phyloP scores from a whole-genome alignment of 495 filamentous ascomycete species.

The Aspergillus asperescens region DNA sequence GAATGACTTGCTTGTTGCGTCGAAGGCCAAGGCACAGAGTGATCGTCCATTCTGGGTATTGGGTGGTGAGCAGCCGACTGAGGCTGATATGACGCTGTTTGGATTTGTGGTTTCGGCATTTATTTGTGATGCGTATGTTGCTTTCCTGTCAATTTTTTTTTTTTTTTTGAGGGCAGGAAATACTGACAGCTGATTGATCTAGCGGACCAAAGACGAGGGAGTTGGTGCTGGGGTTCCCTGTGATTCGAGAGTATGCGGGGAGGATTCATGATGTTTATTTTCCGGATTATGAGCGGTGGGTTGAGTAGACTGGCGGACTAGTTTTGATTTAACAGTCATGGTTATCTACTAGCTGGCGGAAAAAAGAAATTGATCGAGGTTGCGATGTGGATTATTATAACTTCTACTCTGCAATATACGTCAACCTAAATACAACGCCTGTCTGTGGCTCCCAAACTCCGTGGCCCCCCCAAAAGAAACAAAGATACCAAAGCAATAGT shows the following conservation, averaged over 20 bases:
- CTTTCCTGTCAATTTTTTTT: background rate
- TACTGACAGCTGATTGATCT: background rate
- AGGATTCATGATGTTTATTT: slow-evolving; percentile 56
- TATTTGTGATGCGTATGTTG: slow-evolving; percentile 50
- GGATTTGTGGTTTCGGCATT: slow-evolving; percentile 50
- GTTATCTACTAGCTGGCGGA: background rate
- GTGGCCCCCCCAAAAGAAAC: background rate
- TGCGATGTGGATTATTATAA: slow-evolving; percentile 8
- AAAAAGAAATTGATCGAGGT: background rate
- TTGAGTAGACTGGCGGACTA: background rate
- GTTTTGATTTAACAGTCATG: too few relatives aligned
- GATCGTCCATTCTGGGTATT: slow-evolving; percentile 51
- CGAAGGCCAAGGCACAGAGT: slow-evolving; percentile 7
- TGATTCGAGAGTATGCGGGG: slow-evolving; percentile 51
- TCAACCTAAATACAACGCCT: slow-evolving; percentile 15
- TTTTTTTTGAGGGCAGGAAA: background rate
- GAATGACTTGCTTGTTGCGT: slow-evolving; percentile 32
- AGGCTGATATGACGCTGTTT: slow-evolving; percentile 53
- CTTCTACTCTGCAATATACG: slow-evolving; percentile 9
- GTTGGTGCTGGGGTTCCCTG: slow-evolving; percentile 41
- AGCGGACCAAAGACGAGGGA: slow-evolving; percentile 45
- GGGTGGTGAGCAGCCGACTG: slow-evolving; percentile 49
- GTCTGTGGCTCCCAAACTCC: background rate
- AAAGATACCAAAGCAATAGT: background rate
- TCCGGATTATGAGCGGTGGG: slow-evolving; percentile 47